Percentiles rank a stretch among this genome's conserved stretches.
These are phyloP conservation scores for Dittrichia graveolens DNA, from an alignment of 129 eudicot genomes.

Conservation along the genomic window DNA sequence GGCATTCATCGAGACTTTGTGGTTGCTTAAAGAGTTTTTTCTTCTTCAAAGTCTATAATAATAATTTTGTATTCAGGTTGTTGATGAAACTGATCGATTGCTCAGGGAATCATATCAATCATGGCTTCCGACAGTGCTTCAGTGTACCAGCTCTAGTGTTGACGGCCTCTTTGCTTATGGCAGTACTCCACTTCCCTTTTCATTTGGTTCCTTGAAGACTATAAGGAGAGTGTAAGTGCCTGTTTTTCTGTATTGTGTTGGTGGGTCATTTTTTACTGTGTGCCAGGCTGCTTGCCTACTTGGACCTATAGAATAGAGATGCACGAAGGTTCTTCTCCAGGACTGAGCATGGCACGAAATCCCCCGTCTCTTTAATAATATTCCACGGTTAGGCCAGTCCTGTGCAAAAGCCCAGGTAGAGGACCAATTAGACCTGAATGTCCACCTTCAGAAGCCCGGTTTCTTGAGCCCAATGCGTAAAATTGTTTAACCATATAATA, in stretches of 20 bases:
- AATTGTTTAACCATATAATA: not conserved
- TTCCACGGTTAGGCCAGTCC: not conserved
- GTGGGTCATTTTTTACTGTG: not conserved
- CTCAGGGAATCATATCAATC: constrained; percentile 90
- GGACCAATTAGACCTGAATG: not conserved
- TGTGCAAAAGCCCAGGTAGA: not conserved
- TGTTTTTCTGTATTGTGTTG: not conserved
- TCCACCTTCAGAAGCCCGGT: not conserved
- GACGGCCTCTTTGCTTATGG: constrained; percentile 34
- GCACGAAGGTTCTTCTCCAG: not conserved
- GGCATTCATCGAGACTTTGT: constrained; percentile 20
- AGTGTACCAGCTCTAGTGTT: constrained; percentile 44
- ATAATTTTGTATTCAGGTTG: constrained; percentile 53
- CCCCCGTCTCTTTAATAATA: not conserved
- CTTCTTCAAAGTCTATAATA: constrained; percentile 5
- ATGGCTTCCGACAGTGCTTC: constrained; percentile 89
- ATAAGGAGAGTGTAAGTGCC: constrained; percentile 64
- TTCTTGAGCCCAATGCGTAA: not conserved
- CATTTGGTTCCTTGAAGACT: constrained; percentile 71
- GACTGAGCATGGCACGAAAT: not conserved
- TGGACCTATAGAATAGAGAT: not conserved
- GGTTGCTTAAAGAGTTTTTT: constrained; percentile 8
- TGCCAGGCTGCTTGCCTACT: not conserved
- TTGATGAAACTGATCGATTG: constrained; percentile 94
- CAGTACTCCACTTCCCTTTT: constrained; percentile 25